Percentiles rank a stretch among this genome's conserved stretches.
phyloP scores from a whole-genome alignment of 2,329 filamentous ascomycete genomes.

The Didymella glomerata region DNA sequence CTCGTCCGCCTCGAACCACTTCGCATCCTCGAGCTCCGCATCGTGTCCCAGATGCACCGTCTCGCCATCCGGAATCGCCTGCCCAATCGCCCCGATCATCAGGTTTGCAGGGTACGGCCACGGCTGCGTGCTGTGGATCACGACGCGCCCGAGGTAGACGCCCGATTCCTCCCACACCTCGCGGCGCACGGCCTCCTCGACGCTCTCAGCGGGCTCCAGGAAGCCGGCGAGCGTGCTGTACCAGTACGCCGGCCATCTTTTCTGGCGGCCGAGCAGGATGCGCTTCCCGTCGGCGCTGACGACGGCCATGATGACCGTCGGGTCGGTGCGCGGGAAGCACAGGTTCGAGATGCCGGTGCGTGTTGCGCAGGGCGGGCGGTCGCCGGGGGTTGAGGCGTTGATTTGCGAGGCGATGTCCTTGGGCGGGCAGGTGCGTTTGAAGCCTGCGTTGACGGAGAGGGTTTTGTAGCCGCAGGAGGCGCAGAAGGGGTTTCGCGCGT shows the following conservation, averaged over 20 bases:
- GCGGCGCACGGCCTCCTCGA: constrained; percentile 61
- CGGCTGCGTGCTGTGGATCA: constrained; percentile 61
- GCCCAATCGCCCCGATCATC: constrained; percentile 76
- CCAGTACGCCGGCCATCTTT: constrained; percentile 83
- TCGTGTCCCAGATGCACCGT: constrained; percentile 84
- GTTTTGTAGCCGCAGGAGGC: constrained; percentile 86
- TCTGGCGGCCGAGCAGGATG: constrained; percentile 83
- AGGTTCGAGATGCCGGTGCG: constrained; percentile 88
- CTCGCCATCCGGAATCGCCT: constrained; percentile 83
- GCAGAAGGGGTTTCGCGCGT: constrained; percentile 89
- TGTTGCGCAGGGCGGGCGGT: constrained; percentile 78
- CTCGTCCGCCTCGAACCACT: constrained; percentile 86
- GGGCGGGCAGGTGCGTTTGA: constrained; percentile 80
- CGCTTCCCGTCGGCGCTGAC: constrained; percentile 80
- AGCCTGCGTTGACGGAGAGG: constrained; percentile 78
- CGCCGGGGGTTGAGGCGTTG: constrained; percentile 40
- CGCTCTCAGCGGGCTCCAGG: constrained; percentile 60
- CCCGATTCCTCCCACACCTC: constrained; percentile 63
- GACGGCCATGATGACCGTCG: constrained; percentile 94
- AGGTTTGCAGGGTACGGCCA: constrained; percentile 64
- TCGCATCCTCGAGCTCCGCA: constrained; percentile 87
- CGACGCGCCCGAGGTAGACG: constrained; percentile 58
- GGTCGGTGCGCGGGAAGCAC: constrained; percentile 89
- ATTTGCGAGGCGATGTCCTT: constrained; percentile 66
- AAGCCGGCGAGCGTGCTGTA: constrained; percentile 80